Evolutionary conservation across 805 yeast species (phyloP), one percentile per base, ranked within the genome.

Genomic region (Ogataea nonfermentans): DNA sequence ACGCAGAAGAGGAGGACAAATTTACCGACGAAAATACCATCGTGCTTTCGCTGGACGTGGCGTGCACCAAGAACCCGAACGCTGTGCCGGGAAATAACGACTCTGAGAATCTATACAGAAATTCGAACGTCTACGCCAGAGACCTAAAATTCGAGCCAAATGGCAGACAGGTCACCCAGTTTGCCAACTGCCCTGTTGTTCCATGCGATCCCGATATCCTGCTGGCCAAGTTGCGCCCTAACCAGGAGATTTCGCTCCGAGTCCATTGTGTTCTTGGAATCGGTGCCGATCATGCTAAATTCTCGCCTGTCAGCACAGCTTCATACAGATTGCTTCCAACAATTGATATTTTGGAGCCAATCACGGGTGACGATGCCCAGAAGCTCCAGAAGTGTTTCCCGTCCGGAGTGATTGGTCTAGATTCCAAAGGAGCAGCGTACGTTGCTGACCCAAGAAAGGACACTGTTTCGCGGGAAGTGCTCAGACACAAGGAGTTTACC

Each of bases 221-320:
- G 48, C 65, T 93, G 38, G 96, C 96, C 37, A 93, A 93, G 66
- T 71, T 93, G 56, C 79, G 99, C 56, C 98, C 98, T 6, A 96
- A 96, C 34, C 99, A 93, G 68, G 98, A 93, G 66, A 90, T 93
- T 48, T 77, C 91, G 19, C 71, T 93, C 49, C 74, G 89, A 57
- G 95, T 84, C 41, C 96, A 89, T 66, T 93, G 97, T 61, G 72
- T 90, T 22, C 72, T 91, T 47, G 99, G 99, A 43, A 67, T 86
- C 50, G 99, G 97, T 37, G 66, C 88, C 29, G 99, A 93, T 63
- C 99, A 93, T 65, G 97, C 99, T 44, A 93, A 93, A 65, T 93
- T 87, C 62, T 88, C 97, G 6, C 99, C 99, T 4, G 99, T 93
- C 9, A 78, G 95, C 12, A 93, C 99, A 10, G 97, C 99, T 3